Base-by-base conservation (phyloP, 768 basidiomycete genomes). In the Collybiopsis luxurians region DNA sequence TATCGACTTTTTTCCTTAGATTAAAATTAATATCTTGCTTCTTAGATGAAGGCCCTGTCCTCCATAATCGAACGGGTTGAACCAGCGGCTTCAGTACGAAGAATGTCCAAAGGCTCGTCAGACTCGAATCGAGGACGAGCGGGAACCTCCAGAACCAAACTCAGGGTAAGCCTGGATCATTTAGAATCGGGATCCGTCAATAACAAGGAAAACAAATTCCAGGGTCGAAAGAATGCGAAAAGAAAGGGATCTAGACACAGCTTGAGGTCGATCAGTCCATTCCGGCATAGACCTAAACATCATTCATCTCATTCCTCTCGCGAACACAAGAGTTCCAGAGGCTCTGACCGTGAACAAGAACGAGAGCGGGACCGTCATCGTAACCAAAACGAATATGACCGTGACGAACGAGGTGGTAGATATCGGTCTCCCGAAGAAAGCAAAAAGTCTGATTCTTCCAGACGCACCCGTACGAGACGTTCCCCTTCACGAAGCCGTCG, bases 161-260 rank as follows among this genome's bases (percentile, higher is more conserved):
- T 47, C 17, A 47, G 7, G 46, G 46, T 47, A 19, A 17, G 27
- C 3, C 31, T n/a, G n/a, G n/a, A n/a, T n/a, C n/a, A n/a, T n/a
- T 34, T 34, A 34, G 31, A 34, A 34, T 34, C 6, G 31, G 31
- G 13, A 13, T 13, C 13, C 31, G 31, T 6, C 13, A 34, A 34
- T 6, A 34, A 6, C 31, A 34, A 34, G 13, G 13, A 34, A 34
- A 34, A 34, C 5, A 34, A 34, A 34, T 47, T 47, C 23, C 46
- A 47, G 46, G 5, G 46, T 26, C 23, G 46, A 47, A 47, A 27
- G n/a, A 23, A 12, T 27, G 21, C n/a, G 3, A 43, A 24, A 21
- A 54, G 28, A n/a, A 54, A 54, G 30, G 28, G 27, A 9, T 54
- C 53, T 3, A 31, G 53, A 45, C 53, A 45, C 7, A 54, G 53